Evolutionary conservation across 2,329 filamentous ascomycete species (phyloP), one percentile per base, ranked within the genome.

Genomic region (Diaporthe sp.): DNA sequence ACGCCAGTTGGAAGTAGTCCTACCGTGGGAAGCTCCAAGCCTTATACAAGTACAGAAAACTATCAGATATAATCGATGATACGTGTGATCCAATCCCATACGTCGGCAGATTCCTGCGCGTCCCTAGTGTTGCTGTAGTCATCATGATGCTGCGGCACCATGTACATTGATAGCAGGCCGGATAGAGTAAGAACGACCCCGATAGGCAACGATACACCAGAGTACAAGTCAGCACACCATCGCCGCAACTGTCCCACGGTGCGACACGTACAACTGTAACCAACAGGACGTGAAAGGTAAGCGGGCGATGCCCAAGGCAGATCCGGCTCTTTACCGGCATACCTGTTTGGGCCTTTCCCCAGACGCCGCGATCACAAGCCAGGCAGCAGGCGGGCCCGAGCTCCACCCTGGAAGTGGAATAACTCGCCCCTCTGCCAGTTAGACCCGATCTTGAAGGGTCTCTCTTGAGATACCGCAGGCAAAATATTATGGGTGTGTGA

Each of bases 341-440:
- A 42, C 57, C 69, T 3, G 19, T 52, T 54, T 42, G 50, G 47
- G 70, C 70, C 50, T 30, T 5, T 25, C 17, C 57, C 70, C 15
- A 15, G n/a, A 22, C 30, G 57, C 50, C 30, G 33, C 55, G 35
- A 35, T 52, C 57, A 58, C 57, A 60, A 28, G 33, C 70, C 70
- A 54, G 57, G 57, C 69, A 61, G 57, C 54, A 40, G 58, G 57
- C 45, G 55, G 35, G 57, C 69, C 55, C 69, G 30, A 61, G 70
- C 70, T 55, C 70, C 70, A 72, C 70, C 4, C 35, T 55, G 57
- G 40, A 55, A 47, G 47, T 47, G 35, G 64, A 68, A 54, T 68
- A 68, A 54, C 4, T 54, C 64, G 2, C 22, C 47, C 4, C 22
- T 33, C n/a, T 17, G 45, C 64, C 13, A 22, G n/a, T 38, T 19